Conservation (phyloP, 192 early-diverging fungal genomes). For the Backusella tarrabulga region DNA sequence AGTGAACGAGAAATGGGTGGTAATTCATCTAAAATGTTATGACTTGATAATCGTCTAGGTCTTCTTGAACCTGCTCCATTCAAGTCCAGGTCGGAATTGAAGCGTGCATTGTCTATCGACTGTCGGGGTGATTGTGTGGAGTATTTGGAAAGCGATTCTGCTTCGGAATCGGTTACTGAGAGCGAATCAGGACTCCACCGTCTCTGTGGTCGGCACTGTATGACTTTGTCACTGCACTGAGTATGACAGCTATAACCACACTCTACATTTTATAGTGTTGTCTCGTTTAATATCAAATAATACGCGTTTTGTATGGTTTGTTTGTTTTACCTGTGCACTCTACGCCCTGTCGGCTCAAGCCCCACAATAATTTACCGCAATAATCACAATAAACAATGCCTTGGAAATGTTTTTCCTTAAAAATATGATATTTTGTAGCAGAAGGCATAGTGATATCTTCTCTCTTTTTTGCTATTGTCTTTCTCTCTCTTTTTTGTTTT, state of each 20-base stretch:
- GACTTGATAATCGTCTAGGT: neutral
- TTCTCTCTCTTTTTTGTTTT: neutral
- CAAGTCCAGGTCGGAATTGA: neutral
- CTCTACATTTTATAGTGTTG: neutral
- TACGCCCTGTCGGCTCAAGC: slow-evolving; percentile 27
- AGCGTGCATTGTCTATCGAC: slow-evolving; percentile 6
- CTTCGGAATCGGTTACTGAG: slow-evolving; percentile 33
- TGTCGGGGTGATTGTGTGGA: slow-evolving; percentile 19
- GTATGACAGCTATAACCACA: slow-evolving; percentile 31
- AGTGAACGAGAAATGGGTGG: neutral
- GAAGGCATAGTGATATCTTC: slow-evolving; percentile 3
- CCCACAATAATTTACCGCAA: slow-evolving; percentile 32
- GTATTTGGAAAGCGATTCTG: slow-evolving; percentile 22
- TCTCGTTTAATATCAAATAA: neutral
- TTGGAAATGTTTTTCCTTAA: slow-evolving; percentile 24
- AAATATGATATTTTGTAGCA: slow-evolving; percentile 14
- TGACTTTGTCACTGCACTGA: slow-evolving; percentile 22
- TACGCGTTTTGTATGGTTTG: neutral
- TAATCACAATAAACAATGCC: slow-evolving; percentile 32
- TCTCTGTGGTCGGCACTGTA: slow-evolving; percentile 27
- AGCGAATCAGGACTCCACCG: slow-evolving; percentile 22
- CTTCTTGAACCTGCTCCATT: neutral
- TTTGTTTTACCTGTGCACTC: slow-evolving; percentile 27
- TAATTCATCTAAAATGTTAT: neutral
- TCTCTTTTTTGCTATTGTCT: neutral